Percentiles rank a stretch among this genome's conserved stretches.
phyloP scores from a whole-genome alignment of 495 filamentous ascomycete genomes.

The Xylaria scruposa region DNA sequence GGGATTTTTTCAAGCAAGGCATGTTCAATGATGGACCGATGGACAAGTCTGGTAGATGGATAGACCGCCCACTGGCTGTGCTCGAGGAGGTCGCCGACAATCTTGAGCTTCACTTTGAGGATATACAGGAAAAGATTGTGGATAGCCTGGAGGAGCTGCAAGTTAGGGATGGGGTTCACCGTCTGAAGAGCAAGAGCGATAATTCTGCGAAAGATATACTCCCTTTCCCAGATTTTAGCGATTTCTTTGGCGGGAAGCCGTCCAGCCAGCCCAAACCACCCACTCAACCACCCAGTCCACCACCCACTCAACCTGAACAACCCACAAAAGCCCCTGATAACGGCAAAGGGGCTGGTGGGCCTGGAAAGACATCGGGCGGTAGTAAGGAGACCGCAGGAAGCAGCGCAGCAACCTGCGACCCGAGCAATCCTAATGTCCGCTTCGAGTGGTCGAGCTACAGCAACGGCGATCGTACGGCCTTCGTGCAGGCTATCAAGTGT shows the following conservation, averaged over 20 bases:
- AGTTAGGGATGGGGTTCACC: background rate
- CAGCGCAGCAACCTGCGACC: constrained; percentile 31
- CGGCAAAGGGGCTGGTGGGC: background rate
- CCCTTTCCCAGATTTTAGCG: no score
- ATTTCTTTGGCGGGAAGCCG: background rate
- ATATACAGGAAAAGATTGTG: background rate
- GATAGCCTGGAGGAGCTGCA: background rate
- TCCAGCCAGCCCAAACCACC: background rate
- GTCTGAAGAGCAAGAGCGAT: background rate
- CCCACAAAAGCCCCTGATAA: background rate
- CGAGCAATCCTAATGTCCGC: constrained; percentile 38
- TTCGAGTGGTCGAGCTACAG: constrained; percentile 44
- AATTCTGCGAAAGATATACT: background rate
- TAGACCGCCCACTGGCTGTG: constrained; percentile 8
- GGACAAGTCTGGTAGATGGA: constrained; percentile 19
- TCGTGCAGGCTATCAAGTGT: constrained; percentile 45
- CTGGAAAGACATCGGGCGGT: background rate
- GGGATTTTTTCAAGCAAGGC: constrained; percentile 19
- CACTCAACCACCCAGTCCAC: background rate
- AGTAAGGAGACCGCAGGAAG: background rate
- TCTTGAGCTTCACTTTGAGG: constrained; percentile 20
- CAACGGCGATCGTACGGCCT: constrained; percentile 36
- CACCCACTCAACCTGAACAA: background rate
- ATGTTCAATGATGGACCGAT: constrained; percentile 27
- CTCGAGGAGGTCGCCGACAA: constrained; percentile 17